Evolutionary conservation across 352 stramenopile species (phyloP).

Genomic region (Thraustotheca clavata): DNA sequence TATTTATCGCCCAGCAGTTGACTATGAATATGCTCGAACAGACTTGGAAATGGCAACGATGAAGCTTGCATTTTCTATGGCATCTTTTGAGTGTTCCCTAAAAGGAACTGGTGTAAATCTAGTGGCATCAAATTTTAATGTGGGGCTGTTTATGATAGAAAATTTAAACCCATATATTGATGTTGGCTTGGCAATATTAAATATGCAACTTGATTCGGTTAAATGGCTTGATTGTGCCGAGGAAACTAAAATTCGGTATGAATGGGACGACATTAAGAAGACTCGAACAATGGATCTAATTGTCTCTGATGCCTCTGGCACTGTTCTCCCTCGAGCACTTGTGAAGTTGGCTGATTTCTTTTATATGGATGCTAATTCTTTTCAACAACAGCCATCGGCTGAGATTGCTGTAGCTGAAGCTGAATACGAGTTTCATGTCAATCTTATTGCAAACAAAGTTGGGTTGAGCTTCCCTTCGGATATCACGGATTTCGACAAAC

Average conservation of each 20-base stretch:
- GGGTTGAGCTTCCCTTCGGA: conserved; percentile 49
- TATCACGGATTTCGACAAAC: conserved; percentile 30
- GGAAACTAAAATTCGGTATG: conserved; percentile 27
- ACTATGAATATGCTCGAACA: conserved; percentile 58
- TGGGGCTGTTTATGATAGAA: conserved; percentile 29
- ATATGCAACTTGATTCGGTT: background rate
- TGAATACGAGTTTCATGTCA: conserved; percentile 42
- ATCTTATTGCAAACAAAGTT: conserved; percentile 37
- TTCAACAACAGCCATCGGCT: background rate
- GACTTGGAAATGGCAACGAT: conserved; percentile 66
- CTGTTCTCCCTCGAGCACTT: conserved; percentile 42
- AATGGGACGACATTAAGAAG: conserved; percentile 40
- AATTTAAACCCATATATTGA: conserved; percentile 36
- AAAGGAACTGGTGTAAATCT: conserved; percentile 21
- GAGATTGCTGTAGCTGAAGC: background rate
- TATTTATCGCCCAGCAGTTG: conserved; percentile 43
- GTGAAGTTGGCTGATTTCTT: conserved; percentile 49
- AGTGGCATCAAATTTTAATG: conserved; percentile 22
- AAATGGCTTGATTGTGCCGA: background rate
- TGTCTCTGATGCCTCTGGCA: conserved; percentile 41
- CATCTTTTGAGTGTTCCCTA: conserved; percentile 39
- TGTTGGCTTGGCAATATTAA: conserved; percentile 35
- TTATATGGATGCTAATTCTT: conserved; percentile 20
- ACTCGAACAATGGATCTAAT: conserved; percentile 42
- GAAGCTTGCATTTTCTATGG: conserved; percentile 49